A percentile compares a stretch with the other conserved stretches of the same genome.
phyloP scores from a whole-genome alignment of 1,284 basidiomycete species.

The Sphagnurus paluster region DNA sequence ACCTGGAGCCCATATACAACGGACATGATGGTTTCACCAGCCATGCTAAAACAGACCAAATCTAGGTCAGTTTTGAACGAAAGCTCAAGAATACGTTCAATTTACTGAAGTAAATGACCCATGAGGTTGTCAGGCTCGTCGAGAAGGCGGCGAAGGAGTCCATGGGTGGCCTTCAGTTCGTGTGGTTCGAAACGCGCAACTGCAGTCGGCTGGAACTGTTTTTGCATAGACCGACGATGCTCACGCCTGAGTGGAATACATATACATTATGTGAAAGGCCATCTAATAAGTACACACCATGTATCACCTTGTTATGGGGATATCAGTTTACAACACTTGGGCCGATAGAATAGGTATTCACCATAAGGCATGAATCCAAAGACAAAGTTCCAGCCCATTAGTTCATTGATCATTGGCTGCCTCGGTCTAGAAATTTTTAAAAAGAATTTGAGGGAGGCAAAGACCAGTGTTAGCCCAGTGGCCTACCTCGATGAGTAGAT shows the following conservation, averaged over 20 bases:
- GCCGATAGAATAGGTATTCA: too few relatives aligned
- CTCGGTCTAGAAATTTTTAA: too few relatives aligned
- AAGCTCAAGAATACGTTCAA: too few relatives aligned
- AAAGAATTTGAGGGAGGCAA: too few relatives aligned
- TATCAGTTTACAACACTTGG: conserved; percentile 23
- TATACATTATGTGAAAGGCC: too few relatives aligned
- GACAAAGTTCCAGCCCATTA: too few relatives aligned
- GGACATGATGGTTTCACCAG: conserved; percentile 27
- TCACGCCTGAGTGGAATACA: conserved; percentile 2
- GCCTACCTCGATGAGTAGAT: conserved; percentile 27
- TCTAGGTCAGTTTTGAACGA: not conserved
- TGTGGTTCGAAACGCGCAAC: conserved; percentile 15
- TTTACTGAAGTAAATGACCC: conserved; percentile 24
- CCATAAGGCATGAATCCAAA: too few relatives aligned
- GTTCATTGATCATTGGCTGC: too few relatives aligned
- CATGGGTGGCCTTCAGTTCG: conserved; percentile 18
- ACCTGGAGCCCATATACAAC: conserved; percentile 21
- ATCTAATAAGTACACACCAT: not conserved
- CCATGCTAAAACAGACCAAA: conserved; percentile 15
- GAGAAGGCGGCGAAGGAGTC: conserved; percentile 23
- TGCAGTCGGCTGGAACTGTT: conserved; percentile 21
- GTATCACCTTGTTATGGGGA: conserved; percentile 10
- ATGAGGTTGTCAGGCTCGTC: conserved; percentile 19
- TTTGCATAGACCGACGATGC: conserved; percentile 18
- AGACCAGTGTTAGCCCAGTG: too few relatives aligned